A percentile compares a stretch with the other conserved stretches of the same genome.
Evolutionary conservation across 139 green algal species (phyloP).

Genomic region (Haematococcus sp.): DNA sequence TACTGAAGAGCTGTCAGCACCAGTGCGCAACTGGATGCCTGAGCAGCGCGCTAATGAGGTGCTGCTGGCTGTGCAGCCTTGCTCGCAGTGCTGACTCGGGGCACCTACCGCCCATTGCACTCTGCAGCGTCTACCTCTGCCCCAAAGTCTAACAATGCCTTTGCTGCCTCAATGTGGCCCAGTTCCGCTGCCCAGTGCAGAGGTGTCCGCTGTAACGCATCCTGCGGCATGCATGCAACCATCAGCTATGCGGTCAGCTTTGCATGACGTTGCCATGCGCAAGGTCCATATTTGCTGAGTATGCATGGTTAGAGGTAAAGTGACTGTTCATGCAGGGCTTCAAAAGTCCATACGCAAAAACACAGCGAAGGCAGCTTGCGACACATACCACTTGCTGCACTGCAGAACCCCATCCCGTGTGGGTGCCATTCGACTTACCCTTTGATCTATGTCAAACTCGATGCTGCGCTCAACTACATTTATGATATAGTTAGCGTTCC

Average conservation of each 20-base stretch:
- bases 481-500: conserved; percentile 14
- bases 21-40: too few species aligned
- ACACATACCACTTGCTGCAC: too few species aligned
- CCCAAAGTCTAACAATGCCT: conserved; percentile 32
- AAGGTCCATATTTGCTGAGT: background rate
- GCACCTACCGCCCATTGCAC: conserved; percentile 26
- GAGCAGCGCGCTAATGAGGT: too few species aligned
- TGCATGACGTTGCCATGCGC: background rate
- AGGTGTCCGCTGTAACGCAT: conserved; percentile 21
- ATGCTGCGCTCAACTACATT: conserved; percentile 27
- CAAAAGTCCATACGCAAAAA: too few species aligned
- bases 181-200: conserved; percentile 38
- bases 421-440: too few species aligned
- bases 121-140: conserved; percentile 14
- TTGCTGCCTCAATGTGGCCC: conserved; percentile 20
- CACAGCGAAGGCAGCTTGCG: too few species aligned
- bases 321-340: too few species aligned
- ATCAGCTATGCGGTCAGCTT: background rate
- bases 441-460: conserved; percentile 33
- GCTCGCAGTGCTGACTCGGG: too few species aligned
- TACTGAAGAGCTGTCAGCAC: background rate
- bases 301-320: too few species aligned
- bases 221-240: conserved; percentile 9
- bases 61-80: too few species aligned
- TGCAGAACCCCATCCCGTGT: too few species aligned